Evolutionary conservation across 331 rosid species (phyloP).

Genomic region (Prunus yedoensis): DNA sequence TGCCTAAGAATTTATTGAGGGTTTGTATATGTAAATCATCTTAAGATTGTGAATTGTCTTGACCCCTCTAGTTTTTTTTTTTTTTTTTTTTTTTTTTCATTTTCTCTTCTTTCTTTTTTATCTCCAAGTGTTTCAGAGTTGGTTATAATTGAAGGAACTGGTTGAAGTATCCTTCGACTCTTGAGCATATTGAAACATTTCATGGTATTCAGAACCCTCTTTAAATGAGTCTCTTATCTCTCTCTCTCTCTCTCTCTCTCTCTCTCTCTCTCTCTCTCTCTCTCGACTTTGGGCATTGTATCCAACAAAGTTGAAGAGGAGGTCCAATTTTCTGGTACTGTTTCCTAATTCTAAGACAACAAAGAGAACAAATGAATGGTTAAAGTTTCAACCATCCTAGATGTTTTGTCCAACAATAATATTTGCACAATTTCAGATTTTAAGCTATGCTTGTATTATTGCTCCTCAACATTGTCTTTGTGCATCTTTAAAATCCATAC

Average conservation of each 20-base stretch:
- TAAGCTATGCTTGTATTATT: not conserved
- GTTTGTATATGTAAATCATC: conserved; percentile 53
- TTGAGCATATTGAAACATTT: conserved; percentile 32
- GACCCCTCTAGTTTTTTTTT: conserved; percentile 21
- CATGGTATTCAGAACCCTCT: conserved; percentile 11
- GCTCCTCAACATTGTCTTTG: not conserved
- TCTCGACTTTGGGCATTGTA: too few relatives aligned
- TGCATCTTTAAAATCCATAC: not conserved
- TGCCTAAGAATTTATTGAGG: conserved; percentile 47
- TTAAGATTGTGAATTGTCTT: conserved; percentile 33
- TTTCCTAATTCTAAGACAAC: too few relatives aligned
- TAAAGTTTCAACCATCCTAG: not conserved
- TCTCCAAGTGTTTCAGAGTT: conserved; percentile 18
- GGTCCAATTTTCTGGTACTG: too few relatives aligned
- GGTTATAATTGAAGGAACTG: conserved; percentile 34
- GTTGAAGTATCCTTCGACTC: conserved; percentile 30
- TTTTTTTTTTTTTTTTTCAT: not conserved
- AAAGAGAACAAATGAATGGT: not conserved
- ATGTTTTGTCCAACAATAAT: too few relatives aligned
- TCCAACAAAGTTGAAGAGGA: too few relatives aligned
- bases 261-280: too few relatives aligned
- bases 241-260: not conserved
- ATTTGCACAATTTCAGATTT: too few relatives aligned
- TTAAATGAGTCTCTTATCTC: not conserved
- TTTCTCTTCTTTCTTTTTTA: not conserved